These are phyloP conservation scores for Atkinsonella texensis DNA, from an alignment of 2,329 filamentous ascomycete genomes.

Conservation along the genomic window DNA sequence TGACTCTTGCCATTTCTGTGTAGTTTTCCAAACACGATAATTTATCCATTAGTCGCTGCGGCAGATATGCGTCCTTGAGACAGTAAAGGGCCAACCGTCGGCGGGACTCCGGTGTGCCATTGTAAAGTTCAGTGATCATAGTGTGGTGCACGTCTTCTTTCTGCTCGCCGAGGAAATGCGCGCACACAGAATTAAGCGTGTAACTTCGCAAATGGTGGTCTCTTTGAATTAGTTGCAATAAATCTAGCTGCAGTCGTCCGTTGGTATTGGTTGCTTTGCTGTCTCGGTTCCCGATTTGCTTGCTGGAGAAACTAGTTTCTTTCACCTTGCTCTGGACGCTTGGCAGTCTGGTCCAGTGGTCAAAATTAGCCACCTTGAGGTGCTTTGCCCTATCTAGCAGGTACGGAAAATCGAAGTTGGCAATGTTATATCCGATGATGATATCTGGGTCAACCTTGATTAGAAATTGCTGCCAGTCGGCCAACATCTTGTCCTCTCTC, in stretches of 20 bases:
- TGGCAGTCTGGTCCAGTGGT: slow-evolving; percentile 75
- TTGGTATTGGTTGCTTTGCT: slow-evolving; percentile 93
- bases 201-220: slow-evolving; percentile 95
- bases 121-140: slow-evolving; percentile 98
- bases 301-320: slow-evolving; percentile 84
- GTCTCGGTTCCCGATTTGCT: slow-evolving; percentile 95
- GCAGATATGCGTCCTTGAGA: slow-evolving; percentile 92
- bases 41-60: slow-evolving; percentile 91
- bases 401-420: slow-evolving; percentile 98
- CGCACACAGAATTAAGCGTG: slow-evolving; percentile 89
- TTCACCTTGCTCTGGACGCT: slow-evolving; percentile 59
- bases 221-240: slow-evolving; percentile 88
- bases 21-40: slow-evolving; percentile 98
- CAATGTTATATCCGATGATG: slow-evolving; percentile 97
- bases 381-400: slow-evolving; percentile 78
- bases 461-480: slow-evolving; percentile 81
- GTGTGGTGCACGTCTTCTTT: slow-evolving; percentile 98
- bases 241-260: slow-evolving; percentile 80
- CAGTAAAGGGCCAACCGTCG: slow-evolving; percentile 90
- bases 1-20: slow-evolving; percentile 99
- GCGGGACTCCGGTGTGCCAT: slow-evolving; percentile 86
- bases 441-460: slow-evolving; percentile 89
- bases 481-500: slow-evolving; percentile 79
- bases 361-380: slow-evolving; percentile 68
- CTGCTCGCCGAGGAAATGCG: slow-evolving; percentile 90